Percentiles rank a stretch among this genome's conserved stretches.
phyloP scores from a whole-genome alignment of 2,329 filamentous ascomycete species.

The Penicillium sclerotiorum region DNA sequence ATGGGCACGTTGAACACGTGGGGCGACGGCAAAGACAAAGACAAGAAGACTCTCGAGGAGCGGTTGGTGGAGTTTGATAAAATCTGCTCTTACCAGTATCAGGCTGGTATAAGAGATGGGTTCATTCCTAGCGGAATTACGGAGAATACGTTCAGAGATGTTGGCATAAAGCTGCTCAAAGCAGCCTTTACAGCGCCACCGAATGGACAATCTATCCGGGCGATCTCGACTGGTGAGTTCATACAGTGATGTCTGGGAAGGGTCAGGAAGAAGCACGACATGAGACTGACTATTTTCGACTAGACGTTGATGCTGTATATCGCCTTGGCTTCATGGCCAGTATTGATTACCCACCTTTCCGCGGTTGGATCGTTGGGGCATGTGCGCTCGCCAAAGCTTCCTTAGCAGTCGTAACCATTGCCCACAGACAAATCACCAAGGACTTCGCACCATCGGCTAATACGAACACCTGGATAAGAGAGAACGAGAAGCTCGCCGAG shows the following conservation, averaged over 20 bases:
- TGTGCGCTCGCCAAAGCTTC: conserved; percentile 26
- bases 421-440: conserved; percentile 11
- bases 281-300: not conserved
- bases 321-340: conserved; percentile 24
- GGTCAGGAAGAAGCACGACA: not conserved
- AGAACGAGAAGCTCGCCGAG: conserved; percentile 28
- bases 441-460: not conserved
- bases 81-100: too few species aligned
- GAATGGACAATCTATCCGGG: conserved; percentile 12
- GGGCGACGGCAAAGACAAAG: too few species aligned
- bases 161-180: conserved; percentile 17
- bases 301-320: conserved; percentile 30
- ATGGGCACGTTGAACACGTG: not conserved
- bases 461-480: conserved; percentile 11
- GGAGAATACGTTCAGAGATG: conserved; percentile 18
- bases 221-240: conserved; percentile 24
- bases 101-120: not conserved
- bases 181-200: conserved; percentile 10
- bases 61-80: too few species aligned
- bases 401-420: conserved; percentile 20
- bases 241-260: not conserved
- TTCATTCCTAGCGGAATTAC: conserved; percentile 13
- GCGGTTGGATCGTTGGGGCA: conserved; percentile 24
- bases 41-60: too few species aligned
- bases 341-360: conserved; percentile 2